Conservation (phyloP, 371 early-diverging fungal genomes). For the Circinella umbellata region DNA sequence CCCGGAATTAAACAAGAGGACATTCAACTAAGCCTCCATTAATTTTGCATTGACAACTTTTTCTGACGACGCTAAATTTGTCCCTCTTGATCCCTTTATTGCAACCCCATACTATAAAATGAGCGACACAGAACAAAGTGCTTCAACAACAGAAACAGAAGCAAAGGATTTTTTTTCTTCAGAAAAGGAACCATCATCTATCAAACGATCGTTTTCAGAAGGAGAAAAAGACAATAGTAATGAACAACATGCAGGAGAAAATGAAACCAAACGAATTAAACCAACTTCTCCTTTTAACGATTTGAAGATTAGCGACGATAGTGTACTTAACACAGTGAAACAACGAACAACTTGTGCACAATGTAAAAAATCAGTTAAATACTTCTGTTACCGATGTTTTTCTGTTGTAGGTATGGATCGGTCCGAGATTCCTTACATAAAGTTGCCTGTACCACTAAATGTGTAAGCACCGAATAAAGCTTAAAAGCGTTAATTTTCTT, state of each 20-base stretch:
- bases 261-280: slow-evolving; percentile 7
- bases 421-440: slow-evolving; percentile 64
- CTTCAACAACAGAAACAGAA: neutral
- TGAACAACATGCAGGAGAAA: neutral
- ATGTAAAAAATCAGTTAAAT: slow-evolving; percentile 70
- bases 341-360: slow-evolving; percentile 54
- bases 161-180: neutral
- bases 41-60: slow-evolving; percentile 7
- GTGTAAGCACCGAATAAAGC: slow-evolving; percentile 50
- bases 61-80: neutral
- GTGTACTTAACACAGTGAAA: slow-evolving; percentile 30
- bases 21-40: neutral
- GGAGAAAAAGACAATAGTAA: neutral
- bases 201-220: neutral
- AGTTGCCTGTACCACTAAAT: slow-evolving; percentile 78
- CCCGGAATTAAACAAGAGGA: no score
- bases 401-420: slow-evolving; percentile 55
- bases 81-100: neutral
- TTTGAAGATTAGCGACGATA: slow-evolving; percentile 50
- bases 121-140: neutral
- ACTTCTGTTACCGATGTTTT: slow-evolving; percentile 79
- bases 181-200: neutral
- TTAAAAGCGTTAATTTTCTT: no score
- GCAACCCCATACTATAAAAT: neutral
- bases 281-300: slow-evolving; percentile 31